A percentile compares a stretch with the other conserved stretches of the same genome.
phyloP scores from a whole-genome alignment of 2,329 filamentous ascomycete species.

The Leptoxyphium fumago region DNA sequence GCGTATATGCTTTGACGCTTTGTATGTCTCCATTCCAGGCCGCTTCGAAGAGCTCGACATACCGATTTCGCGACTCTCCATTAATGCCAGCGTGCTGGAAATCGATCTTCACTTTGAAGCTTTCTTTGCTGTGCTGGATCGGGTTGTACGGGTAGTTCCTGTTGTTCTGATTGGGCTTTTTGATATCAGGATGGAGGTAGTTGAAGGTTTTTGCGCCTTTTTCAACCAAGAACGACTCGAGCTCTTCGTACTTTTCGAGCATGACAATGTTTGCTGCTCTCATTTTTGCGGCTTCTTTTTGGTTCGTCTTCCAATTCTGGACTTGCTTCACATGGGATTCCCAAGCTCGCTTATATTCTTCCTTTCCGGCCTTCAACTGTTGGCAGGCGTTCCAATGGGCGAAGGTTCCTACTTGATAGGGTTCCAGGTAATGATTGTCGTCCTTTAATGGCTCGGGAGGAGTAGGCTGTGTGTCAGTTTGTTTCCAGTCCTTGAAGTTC shows the following conservation, averaged over 20 bases:
- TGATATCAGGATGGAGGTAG: constrained; percentile 45
- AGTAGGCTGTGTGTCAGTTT: constrained; percentile 14
- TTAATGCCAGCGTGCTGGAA: constrained; percentile 39
- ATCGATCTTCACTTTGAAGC: constrained; percentile 36
- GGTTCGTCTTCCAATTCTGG: constrained; percentile 15
- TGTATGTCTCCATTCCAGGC: constrained; percentile 56
- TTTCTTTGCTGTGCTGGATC: constrained; percentile 9
- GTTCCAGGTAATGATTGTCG: constrained; percentile 36
- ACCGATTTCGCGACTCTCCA: constrained; percentile 40
- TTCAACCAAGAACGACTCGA: constrained; percentile 40
- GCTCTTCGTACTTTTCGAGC: constrained; percentile 36
- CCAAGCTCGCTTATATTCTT: constrained; percentile 22
- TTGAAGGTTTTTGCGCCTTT: constrained; percentile 52
- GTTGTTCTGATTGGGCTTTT: constrained; percentile 5
- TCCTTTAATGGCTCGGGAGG: constrained; percentile 24
- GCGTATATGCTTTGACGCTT: constrained; percentile 49
- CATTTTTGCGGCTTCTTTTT: constrained; percentile 35
- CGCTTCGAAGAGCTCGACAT: constrained; percentile 56
- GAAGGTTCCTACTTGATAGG: constrained; percentile 43
- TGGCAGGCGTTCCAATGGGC: constrained; percentile 38
- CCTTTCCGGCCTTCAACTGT: constrained; percentile 24
- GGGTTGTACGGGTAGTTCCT: constrained; percentile 7
- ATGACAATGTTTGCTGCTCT: constrained; percentile 37
- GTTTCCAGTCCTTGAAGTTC: constrained; percentile 33
- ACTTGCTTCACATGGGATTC: not conserved